A percentile compares a stretch with the other conserved stretches of the same genome.
phyloP scores from a whole-genome alignment of 2,329 filamentous ascomycete species.

The Pleomassaria siparia region DNA sequence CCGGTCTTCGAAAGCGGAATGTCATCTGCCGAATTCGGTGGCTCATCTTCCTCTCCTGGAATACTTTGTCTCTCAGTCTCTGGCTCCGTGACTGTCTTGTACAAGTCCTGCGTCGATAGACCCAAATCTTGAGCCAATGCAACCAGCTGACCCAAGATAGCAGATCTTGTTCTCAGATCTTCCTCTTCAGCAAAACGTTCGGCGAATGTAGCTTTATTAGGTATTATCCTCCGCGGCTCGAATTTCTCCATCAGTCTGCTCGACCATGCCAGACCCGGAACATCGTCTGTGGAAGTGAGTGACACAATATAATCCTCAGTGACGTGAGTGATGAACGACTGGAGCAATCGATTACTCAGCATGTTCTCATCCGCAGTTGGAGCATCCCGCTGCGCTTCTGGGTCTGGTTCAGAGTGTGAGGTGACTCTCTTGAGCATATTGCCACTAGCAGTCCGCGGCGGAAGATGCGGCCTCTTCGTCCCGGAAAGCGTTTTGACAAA shows the following conservation, averaged over 20 bases:
- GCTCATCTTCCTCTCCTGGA: slow-evolving; percentile 56
- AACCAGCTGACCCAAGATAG: slow-evolving; percentile 71
- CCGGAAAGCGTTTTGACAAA: slow-evolving; percentile 70
- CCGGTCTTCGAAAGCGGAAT: slow-evolving; percentile 60
- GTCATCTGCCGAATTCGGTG: slow-evolving; percentile 53
- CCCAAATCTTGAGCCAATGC: slow-evolving; percentile 63
- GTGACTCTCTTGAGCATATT: slow-evolving; percentile 43
- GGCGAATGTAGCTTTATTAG: slow-evolving; percentile 62
- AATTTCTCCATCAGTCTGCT: slow-evolving; percentile 68
- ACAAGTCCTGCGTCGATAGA: slow-evolving; percentile 51
- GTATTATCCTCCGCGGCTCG: slow-evolving; percentile 64
- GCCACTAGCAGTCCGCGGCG: slow-evolving; percentile 59
- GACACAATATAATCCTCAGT: slow-evolving; percentile 72
- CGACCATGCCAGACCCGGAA: slow-evolving; percentile 54
- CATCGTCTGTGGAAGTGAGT: slow-evolving; percentile 46
- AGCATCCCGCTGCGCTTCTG: slow-evolving; percentile 54
- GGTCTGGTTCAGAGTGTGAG: slow-evolving; percentile 50
- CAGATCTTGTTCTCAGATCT: slow-evolving; percentile 62
- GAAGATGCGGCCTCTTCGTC: slow-evolving; percentile 65
- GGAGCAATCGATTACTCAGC: slow-evolving; percentile 66
- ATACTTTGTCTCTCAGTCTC: slow-evolving; percentile 44
- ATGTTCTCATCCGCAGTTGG: slow-evolving; percentile 57
- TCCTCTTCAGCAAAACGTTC: slow-evolving; percentile 67
- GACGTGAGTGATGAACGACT: slow-evolving; percentile 76
- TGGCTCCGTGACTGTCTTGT: slow-evolving; percentile 47